Evolutionary conservation across 78 protist genomes (phyloP), one percentile per base, ranked within the genome.

Genomic region (Planoprotostelium fungivorum): DNA sequence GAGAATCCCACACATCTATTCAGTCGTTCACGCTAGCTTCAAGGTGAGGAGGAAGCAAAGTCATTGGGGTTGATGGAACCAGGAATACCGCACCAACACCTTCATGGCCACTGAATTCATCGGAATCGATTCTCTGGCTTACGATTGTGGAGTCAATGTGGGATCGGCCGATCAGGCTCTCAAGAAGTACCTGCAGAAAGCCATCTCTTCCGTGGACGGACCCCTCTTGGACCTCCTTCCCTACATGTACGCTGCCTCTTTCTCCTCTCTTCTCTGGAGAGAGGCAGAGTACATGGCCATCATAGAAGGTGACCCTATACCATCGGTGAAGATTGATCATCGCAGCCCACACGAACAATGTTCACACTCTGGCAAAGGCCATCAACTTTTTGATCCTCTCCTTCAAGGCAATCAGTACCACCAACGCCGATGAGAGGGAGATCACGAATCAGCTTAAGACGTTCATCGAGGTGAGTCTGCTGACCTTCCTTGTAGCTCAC

Each of bases 151-250:
- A 37, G 37, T 94, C 28, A 89, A 94, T 0, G 91, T 89, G 36
- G 93, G 95, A 28, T 36, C 87, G 29, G 94, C 96, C 34, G 96
- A 94, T 36, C 96, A 94, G 63, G 90, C 90, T 38, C 91, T 94
- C 36, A 94, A 94, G 37, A 90, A 87, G 1, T 37, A 88, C 63
- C 90, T 94, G 73, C 36, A 90, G 87, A 94, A 94, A 29, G 73
- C 86, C 34, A 31, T 38, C 0, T 34, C 86, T 0, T 84, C 88
- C 0, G 90, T 88, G 0, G 96, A 94, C 35, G 85, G 38, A 31
- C 63, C 84, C 51, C 25, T 94, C n/a, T 91, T 91, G 94, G 92
- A 90, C 0, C n/a, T 91, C 29, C 35, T 94, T 0, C 96, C 96
- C 9, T 86, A 91, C 28, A 90, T 90, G 93, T 94, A 34, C 38